A percentile compares a stretch with the other conserved stretches of the same genome.
Evolutionary conservation across 2,329 filamentous ascomycete genomes (phyloP).

Genomic region (Talaromyces verruculosus): DNA sequence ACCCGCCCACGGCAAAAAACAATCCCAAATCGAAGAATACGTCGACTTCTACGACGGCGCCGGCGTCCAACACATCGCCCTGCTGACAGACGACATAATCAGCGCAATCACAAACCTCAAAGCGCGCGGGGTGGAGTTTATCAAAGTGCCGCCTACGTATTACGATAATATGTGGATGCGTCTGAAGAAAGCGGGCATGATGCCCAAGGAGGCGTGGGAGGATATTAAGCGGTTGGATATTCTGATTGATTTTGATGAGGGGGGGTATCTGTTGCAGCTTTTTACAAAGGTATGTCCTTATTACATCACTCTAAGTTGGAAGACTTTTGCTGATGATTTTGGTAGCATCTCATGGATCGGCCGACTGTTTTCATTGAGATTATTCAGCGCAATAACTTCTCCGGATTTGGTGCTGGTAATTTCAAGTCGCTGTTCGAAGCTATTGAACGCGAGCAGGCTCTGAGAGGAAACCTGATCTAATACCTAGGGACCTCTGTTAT

Average conservation of each 20-base stretch:
- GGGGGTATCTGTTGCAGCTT: conserved; percentile 74
- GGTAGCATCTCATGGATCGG: conserved; percentile 78
- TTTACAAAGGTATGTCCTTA: conserved; percentile 62
- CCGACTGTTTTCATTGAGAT: conserved; percentile 97
- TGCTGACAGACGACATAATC: conserved; percentile 80
- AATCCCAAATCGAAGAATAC: conserved; percentile 92
- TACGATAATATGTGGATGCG: conserved; percentile 75
- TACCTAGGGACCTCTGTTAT: background rate
- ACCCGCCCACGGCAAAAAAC: conserved; percentile 83
- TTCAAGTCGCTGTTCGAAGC: conserved; percentile 95
- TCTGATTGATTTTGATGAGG: conserved; percentile 92
- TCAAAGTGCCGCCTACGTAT: conserved; percentile 82
- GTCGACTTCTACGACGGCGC: conserved; percentile 86
- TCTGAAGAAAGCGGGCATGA: conserved; percentile 61
- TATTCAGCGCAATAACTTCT: conserved; percentile 87
- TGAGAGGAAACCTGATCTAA: conserved; percentile 71
- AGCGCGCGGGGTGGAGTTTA: conserved; percentile 89
- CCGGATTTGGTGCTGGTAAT: conserved; percentile 90
- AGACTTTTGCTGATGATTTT: background rate
- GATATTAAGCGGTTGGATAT: conserved; percentile 76
- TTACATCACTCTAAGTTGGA: background rate
- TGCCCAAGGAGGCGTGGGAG: conserved; percentile 76
- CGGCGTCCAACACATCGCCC: conserved; percentile 90
- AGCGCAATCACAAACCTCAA: conserved; percentile 72
- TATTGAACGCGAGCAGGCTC: conserved; percentile 87